Conservation (phyloP, 164 flowering plant species). For the Platanus orientalis region DNA sequence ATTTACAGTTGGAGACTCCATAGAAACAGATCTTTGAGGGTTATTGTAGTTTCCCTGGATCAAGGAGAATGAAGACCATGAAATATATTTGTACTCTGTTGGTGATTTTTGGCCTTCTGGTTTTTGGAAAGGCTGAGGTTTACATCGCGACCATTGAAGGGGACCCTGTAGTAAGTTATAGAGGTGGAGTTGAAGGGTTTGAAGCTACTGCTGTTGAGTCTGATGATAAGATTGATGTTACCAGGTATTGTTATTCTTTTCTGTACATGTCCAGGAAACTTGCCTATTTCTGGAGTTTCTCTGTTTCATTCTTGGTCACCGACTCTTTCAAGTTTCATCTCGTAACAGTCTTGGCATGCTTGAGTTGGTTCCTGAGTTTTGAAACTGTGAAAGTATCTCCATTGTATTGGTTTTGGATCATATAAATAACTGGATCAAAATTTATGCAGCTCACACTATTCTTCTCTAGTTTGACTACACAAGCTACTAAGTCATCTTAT, state of each 20-base stretch:
- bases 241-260: constrained; percentile 42
- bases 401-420: not conserved
- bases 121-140: constrained; percentile 53
- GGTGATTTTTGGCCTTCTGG: constrained; percentile 32
- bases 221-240: constrained; percentile 72
- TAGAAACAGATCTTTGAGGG: constrained; percentile 20
- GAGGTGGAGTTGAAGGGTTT: constrained; percentile 73
- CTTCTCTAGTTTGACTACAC: not conserved
- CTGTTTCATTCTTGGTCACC: no score
- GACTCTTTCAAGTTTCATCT: not conserved
- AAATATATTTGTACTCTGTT: constrained; percentile 28
- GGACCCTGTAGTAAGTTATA: constrained; percentile 81
- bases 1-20: constrained; percentile 2
- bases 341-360: not conserved
- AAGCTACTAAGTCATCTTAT: not conserved
- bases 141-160: constrained; percentile 84
- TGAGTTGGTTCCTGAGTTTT: not conserved
- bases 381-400: not conserved
- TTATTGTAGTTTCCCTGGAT: constrained; percentile 9
- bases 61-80: constrained; percentile 27
- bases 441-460: not conserved
- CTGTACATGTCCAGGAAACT: no score
- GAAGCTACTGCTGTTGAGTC: constrained; percentile 84
- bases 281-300: no score
- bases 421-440: not conserved